Percentiles rank a stretch among this genome's conserved stretches.
These are phyloP conservation scores for Auricularia cornea DNA, from an alignment of 768 basidiomycete genomes.

Conservation along the genomic window DNA sequence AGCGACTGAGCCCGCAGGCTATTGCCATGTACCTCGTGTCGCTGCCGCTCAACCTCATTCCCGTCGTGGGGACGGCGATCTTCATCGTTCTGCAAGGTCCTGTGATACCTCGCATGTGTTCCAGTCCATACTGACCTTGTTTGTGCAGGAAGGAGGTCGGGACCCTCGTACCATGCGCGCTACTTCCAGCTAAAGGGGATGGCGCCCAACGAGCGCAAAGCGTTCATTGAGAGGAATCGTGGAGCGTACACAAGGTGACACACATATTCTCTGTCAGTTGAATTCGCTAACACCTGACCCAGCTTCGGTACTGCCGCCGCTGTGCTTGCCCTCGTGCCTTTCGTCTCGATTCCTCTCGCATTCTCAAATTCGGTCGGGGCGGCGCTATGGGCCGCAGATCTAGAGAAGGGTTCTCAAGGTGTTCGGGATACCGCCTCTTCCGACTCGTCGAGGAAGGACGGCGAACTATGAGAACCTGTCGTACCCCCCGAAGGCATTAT, in stretches of 20 bases:
- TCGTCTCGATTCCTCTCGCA: slow-evolving; percentile 49
- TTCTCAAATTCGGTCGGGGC: slow-evolving; percentile 62
- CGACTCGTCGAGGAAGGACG: too few species aligned
- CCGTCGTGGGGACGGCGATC: slow-evolving; percentile 52
- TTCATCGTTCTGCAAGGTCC: slow-evolving; percentile 46
- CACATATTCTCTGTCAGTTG: not conserved
- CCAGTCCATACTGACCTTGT: not conserved
- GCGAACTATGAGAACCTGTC: too few species aligned
- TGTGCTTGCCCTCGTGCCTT: slow-evolving; percentile 51
- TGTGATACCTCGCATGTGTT: not conserved
- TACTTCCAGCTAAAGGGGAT: slow-evolving; percentile 65
- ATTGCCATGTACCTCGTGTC: slow-evolving; percentile 53
- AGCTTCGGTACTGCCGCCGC: slow-evolving; percentile 56
- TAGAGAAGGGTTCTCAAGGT: slow-evolving; percentile 34
- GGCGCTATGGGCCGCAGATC: slow-evolving; percentile 60
- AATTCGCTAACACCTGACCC: not conserved
- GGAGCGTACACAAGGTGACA: slow-evolving; percentile 61
- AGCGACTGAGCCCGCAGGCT: slow-evolving; percentile 35
- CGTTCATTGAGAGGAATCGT: slow-evolving; percentile 38
- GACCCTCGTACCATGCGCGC: slow-evolving; percentile 51
- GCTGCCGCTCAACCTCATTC: slow-evolving; percentile 60
- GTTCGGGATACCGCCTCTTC: too few species aligned
- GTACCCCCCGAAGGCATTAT: too few species aligned
- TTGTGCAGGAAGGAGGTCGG: slow-evolving; percentile 32
- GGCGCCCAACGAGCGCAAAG: slow-evolving; percentile 32